Base-by-base conservation (phyloP, 192 early-diverging fungal species). In the Umbelopsis vinacea region DNA sequence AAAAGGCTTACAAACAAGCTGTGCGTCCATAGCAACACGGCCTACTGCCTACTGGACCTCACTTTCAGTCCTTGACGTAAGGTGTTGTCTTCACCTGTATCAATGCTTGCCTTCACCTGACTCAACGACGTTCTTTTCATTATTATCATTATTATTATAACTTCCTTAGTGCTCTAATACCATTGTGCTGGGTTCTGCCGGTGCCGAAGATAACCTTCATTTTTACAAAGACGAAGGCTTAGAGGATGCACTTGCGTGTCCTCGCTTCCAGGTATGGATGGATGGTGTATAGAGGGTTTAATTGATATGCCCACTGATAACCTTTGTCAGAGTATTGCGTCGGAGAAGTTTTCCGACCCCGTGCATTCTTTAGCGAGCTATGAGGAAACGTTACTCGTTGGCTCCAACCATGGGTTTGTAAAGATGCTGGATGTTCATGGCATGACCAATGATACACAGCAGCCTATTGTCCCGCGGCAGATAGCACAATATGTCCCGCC, bases 311-410 rank as follows among this genome's bases (percentile, higher is more conserved):
- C n/a, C n/a, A n/a, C n/a, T n/a, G n/a, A n/a, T n/a, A n/a, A n/a
- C n/a, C n/a, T n/a, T n/a, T n/a, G n/a, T n/a, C n/a, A n/a, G n/a
- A n/a, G n/a, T 29, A 40, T 68, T 52, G n/a, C 54, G 4, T 15
- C 23, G 63, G 35, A 22, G 0, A 50, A 50, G 19, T 50, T 50
- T 19, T 50, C 48, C 48, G 40, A 48, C 5, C 75, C 75, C 6
- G 71, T 76, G 14, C 22, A 76, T 21, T 76, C 75, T 0, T 38
- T 76, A 15, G 69, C 66, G 33, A 67, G 66, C 43, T 60, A 52
- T 23, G 50, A 52, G 11, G 55, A 71, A 0, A 48, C 43, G 35
- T 17, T 71, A 22, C 48, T 76, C 12, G 66, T 71, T 29, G 75
- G 75, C 5, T 66, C 53, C 6, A 53, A 71, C 2, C 35, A 68